A percentile compares a stretch with the other conserved stretches of the same genome.
Evolutionary conservation across 2,329 filamentous ascomycete species (phyloP).

Genomic region (Xenoacremonium recifei): DNA sequence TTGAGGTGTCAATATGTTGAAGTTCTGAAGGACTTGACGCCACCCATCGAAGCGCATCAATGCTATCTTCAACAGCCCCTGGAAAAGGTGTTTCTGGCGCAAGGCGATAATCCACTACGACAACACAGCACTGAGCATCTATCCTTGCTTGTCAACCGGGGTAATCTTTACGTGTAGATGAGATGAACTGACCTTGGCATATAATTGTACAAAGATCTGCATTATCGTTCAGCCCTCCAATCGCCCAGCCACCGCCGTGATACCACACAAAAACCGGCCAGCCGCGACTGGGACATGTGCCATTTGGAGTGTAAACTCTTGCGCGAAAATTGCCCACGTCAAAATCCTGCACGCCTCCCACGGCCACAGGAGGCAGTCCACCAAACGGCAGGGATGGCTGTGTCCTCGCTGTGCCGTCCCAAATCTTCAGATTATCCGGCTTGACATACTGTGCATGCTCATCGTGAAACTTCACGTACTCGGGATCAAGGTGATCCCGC

Average conservation of each 20-base stretch:
- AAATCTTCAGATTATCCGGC: slow-evolving; percentile 31
- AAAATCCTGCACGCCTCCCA: slow-evolving; percentile 27
- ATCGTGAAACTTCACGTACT: slow-evolving; percentile 39
- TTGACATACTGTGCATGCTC: slow-evolving; percentile 34
- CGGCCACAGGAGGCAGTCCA: slow-evolving; percentile 22
- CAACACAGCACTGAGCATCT: slow-evolving; percentile 26
- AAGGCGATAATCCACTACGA: slow-evolving; percentile 34
- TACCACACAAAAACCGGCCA: slow-evolving; percentile 40
- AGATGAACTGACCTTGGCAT: slow-evolving; percentile 25
- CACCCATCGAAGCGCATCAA: slow-evolving; percentile 32
- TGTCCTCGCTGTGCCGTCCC: slow-evolving; percentile 31
- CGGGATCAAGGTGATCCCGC: slow-evolving; percentile 32
- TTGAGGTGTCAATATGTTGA: slow-evolving; percentile 22
- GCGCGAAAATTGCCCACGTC: slow-evolving; percentile 26
- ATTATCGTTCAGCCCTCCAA: slow-evolving; percentile 33
- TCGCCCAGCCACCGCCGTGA: slow-evolving; percentile 40
- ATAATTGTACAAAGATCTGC: slow-evolving; percentile 32
- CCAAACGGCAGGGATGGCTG: slow-evolving; percentile 25
- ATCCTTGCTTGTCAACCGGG: slow-evolving; percentile 6
- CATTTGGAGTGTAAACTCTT: slow-evolving; percentile 31
- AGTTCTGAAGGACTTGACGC: slow-evolving; percentile 14
- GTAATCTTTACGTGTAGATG: neutral
- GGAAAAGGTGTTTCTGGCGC: slow-evolving; percentile 36
- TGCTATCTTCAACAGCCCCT: slow-evolving; percentile 31
- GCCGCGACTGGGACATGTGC: slow-evolving; percentile 19